Conservation (phyloP, 2,329 filamentous ascomycete genomes). For the Escovopsis weberi region DNA sequence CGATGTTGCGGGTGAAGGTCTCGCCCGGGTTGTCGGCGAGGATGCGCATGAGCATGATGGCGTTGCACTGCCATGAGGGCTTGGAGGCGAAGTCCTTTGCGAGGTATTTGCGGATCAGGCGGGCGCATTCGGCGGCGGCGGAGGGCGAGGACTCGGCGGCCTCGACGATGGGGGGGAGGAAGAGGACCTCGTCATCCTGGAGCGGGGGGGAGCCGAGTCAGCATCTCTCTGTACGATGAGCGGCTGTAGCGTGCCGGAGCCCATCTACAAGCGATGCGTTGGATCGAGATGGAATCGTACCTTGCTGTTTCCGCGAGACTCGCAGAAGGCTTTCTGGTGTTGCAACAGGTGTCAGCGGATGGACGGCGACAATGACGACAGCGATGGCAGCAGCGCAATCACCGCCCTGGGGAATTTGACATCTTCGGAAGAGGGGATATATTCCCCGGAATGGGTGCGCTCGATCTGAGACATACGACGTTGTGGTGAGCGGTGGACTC, state of each 20-base stretch:
- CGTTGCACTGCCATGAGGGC: conserved; percentile 79
- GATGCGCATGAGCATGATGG: conserved; percentile 89
- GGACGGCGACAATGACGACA: no score
- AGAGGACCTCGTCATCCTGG: conserved; percentile 78
- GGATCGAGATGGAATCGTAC: conserved; percentile 20
- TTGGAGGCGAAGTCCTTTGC: conserved; percentile 51
- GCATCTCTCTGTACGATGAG: no score
- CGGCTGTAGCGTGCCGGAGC: no score
- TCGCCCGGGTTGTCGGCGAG: conserved; percentile 80
- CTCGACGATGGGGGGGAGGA: conserved; percentile 87
- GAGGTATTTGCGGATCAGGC: conserved; percentile 70
- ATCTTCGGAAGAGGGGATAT: no score
- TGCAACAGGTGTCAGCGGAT: no score
- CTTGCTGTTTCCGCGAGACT: conserved; percentile 48
- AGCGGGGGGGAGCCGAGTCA: background rate
- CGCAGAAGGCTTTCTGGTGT: conserved; percentile 62
- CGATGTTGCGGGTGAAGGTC: conserved; percentile 82
- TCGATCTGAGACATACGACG: conserved; percentile 40
- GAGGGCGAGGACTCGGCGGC: conserved; percentile 80
- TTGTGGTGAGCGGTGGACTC: conserved; percentile 51
- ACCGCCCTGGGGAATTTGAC: no score
- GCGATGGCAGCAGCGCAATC: no score
- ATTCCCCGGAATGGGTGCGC: background rate
- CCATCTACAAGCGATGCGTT: background rate
- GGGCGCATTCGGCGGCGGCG: conserved; percentile 70